These are phyloP conservation scores for Candida sonorensis DNA, from an alignment of 805 yeast species.

Conservation along the genomic window DNA sequence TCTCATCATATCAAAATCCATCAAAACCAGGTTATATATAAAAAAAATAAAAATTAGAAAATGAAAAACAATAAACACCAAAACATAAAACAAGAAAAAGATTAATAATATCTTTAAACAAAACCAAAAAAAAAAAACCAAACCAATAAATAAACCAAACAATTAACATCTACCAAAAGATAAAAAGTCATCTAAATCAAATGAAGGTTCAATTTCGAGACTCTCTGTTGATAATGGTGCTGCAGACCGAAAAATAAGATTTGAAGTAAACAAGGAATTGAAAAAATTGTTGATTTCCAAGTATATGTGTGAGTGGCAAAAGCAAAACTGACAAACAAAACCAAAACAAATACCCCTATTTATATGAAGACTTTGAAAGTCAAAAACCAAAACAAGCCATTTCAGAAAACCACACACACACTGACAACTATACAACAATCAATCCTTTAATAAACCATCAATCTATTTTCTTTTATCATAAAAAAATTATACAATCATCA, in stretches of 20 bases:
- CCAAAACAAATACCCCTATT: slow-evolving; percentile 18
- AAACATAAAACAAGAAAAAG: background rate
- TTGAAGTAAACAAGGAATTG: slow-evolving; percentile 1
- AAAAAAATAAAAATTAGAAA: no score
- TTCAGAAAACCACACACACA: no score
- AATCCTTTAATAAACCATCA: no score
- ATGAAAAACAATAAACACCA: no score
- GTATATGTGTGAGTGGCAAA: no score
- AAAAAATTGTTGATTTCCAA: no score
- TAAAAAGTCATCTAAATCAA: slow-evolving; percentile 27
- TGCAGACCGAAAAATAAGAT: slow-evolving; percentile 27
- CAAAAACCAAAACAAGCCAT: no score
- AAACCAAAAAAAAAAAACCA: background rate
- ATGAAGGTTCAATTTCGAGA: slow-evolving; percentile 21
- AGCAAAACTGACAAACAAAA: slow-evolving; percentile 3
- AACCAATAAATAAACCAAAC: slow-evolving; percentile 1
- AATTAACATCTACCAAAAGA: slow-evolving; percentile 3
- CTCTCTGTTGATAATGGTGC: slow-evolving; percentile 31
- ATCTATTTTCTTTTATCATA: no score
- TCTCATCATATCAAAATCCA: no score
- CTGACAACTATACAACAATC: no score
- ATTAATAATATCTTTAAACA: slow-evolving; percentile 1
- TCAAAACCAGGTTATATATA: no score
- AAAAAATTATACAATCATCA: slow-evolving; percentile 21
- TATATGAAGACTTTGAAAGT: no score